A percentile compares a stretch with the other conserved stretches of the same genome.
Conservation (phyloP, 2,329 filamentous ascomycete species). For the Microcyclosporella mali region DNA sequence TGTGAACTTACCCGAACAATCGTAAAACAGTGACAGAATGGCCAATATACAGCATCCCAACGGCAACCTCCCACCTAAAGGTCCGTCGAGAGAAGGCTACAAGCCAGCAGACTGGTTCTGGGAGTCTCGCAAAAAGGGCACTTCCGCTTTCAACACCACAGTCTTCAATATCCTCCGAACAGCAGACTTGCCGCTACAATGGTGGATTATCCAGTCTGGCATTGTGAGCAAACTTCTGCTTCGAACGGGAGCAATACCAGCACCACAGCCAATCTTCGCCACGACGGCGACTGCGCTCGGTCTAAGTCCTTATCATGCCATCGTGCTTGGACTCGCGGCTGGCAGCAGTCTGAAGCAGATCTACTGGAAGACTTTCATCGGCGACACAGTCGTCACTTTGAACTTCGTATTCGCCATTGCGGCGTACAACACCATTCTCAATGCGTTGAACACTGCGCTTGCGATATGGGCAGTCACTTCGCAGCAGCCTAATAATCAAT, state of each 20-base stretch:
- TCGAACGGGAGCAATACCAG: conserved; percentile 3
- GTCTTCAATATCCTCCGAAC: conserved; percentile 15
- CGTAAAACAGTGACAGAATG: too few relatives aligned
- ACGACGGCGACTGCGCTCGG: conserved; percentile 9
- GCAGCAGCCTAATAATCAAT: conserved; percentile 11
- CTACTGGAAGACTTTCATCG: conserved; percentile 23
- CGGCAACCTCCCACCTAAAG: not conserved
- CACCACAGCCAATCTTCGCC: not conserved
- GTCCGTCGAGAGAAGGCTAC: conserved; percentile 6
- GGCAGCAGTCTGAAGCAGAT: conserved; percentile 23
- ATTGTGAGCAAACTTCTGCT: conserved; percentile 4
- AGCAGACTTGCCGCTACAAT: conserved; percentile 20
- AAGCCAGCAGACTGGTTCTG: conserved; percentile 7
- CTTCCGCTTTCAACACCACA: conserved; percentile 13
- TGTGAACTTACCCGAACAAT: too few relatives aligned
- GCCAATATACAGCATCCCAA: too few relatives aligned
- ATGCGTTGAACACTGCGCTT: conserved; percentile 21
- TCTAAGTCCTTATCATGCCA: conserved; percentile 18
- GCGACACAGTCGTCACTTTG: conserved; percentile 15
- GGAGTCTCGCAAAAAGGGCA: conserved; percentile 4
- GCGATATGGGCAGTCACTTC: conserved; percentile 19
- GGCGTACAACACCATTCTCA: conserved; percentile 22
- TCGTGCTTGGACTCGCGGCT: conserved; percentile 20
- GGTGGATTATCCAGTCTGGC: conserved; percentile 16
- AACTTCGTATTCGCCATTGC: conserved; percentile 13